Base-by-base conservation (phyloP, 2,329 filamentous ascomycete species). In the Botrytis hyacinthi region DNA sequence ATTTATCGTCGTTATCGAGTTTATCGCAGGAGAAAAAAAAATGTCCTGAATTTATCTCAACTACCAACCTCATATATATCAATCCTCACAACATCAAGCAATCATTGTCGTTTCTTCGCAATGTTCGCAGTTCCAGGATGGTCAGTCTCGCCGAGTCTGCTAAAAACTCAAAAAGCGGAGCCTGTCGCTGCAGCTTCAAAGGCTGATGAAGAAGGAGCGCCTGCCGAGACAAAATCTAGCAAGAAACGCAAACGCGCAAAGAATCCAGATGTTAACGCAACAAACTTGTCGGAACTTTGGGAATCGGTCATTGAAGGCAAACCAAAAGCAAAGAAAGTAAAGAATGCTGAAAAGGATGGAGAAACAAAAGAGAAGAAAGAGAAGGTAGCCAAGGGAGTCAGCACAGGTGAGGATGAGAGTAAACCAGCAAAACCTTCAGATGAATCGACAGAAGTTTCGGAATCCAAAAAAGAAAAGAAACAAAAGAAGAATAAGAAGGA, bases 61-160 rank as follows among this genome's bases (percentile, higher is more conserved):
- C 40, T 29, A 8, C 3, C 29, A 26, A 68, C 62, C 32, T 65
- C n/a, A 67, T 48, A 40, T 1, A 29, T 67, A 40, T n/a, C 66
- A 68, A 42, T 37, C 26, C 48, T 22, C 32, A 46, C 59, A 26
- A 54, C 63, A 35, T 37, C 18, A 40, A n/a, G 22, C 35, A 51
- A 20, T 5, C 35, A 44, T 66, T 73, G 65, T n/a, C 7, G 20
- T 26, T 29, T 20, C 14, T 42, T 12, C 44, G 77, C 35, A 44
- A 95, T 98, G 95, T 98, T 98, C 82, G 91, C 94, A 16, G 95
- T 98, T 44, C 93, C 93, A 80, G 96, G 96, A 78, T 98, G 95
- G 95, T 93, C 93, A 57, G 87, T 98, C 51, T 89, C 93, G 73
- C 87, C 91, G 75, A 88, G 90, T 77, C 85, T 84, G 70, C 88